These are phyloP conservation scores for Epipyxis sp. DNA, from an alignment of 108 stramenopile species.

Conservation along the genomic window DNA sequence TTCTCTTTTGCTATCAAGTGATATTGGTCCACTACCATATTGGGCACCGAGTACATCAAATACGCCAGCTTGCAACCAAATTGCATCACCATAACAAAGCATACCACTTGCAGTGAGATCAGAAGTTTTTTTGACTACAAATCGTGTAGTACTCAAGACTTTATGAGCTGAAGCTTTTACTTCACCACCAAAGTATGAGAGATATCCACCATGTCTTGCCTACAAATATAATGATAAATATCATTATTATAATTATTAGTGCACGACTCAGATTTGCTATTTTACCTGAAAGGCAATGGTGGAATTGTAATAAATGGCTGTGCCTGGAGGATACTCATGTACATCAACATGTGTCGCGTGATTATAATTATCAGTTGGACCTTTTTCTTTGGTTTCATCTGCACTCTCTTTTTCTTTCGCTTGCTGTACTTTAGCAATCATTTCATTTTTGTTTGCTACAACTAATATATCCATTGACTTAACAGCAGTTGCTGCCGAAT, in stretches of 20 bases:
- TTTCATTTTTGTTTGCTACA: not conserved
- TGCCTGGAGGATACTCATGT: not conserved
- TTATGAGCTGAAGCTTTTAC: constrained; percentile 28
- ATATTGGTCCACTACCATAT: not conserved
- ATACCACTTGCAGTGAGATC: constrained; percentile 18
- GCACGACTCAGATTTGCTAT: no score
- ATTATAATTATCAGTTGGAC: no score
- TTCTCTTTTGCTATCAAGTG: constrained; percentile 4
- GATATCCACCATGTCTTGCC: constrained; percentile 20
- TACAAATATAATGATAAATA: constrained; percentile 5
- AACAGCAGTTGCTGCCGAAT: not conserved
- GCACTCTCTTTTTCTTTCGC: not conserved
- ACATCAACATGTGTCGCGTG: not conserved
- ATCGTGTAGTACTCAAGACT: not conserved
- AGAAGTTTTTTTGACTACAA: constrained; percentile 6
- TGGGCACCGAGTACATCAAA: constrained; percentile 7
- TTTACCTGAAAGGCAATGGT: constrained; percentile 21
- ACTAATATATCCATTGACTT: no score
- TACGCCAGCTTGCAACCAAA: constrained; percentile 17
- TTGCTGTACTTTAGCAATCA: not conserved
- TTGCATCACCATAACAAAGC: constrained; percentile 13
- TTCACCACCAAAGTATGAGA: not conserved
- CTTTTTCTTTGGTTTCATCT: not conserved
- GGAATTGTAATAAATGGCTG: constrained; percentile 16
- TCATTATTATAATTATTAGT: no score